phyloP scores from a whole-genome alignment of 2,329 filamentous ascomycete species.

The Aspergillus sp. region DNA sequence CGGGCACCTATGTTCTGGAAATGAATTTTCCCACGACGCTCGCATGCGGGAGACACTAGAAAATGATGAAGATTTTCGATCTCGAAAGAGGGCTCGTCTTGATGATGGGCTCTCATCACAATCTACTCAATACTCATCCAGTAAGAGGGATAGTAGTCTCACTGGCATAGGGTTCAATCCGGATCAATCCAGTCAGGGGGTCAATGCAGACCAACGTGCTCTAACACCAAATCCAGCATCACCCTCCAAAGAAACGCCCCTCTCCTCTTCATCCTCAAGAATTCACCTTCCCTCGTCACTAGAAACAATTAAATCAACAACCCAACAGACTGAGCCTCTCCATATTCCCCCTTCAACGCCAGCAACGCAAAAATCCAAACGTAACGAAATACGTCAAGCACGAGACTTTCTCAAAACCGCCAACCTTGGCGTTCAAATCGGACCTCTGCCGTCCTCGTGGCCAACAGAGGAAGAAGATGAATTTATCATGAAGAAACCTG shows the following conservation, averaged over 20 bases:
- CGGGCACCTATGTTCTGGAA: constrained; percentile 60
- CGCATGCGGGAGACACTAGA: constrained; percentile 47
- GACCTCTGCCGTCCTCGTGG: constrained; percentile 24
- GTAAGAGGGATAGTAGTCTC: constrained; percentile 4
- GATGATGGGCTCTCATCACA: constrained; percentile 11
- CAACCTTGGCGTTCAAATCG: constrained; percentile 12
- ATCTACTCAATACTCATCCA: constrained; percentile 17
- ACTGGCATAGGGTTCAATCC: background rate
- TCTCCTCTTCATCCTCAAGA: constrained; percentile 1
- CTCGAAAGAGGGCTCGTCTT: constrained; percentile 14
- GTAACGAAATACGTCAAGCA: constrained; percentile 19
- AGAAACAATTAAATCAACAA: constrained; percentile 4
- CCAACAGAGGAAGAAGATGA: constrained; percentile 8
- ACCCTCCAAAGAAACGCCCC: background rate
- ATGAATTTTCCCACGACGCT: constrained; percentile 61
- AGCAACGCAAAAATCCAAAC: constrained; percentile 11
- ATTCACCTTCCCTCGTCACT: constrained; percentile 4
- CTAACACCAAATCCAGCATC: background rate
- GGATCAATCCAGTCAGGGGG: no score
- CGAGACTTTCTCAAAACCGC: constrained; percentile 18
- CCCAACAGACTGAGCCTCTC: constrained; percentile 2
- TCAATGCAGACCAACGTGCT: no score
- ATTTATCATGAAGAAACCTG: background rate
- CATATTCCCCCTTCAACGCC: constrained; percentile 1
- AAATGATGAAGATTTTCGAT: constrained; percentile 13